Conservation (phyloP, 352 stramenopile species). For the Pythium folliculosum region DNA sequence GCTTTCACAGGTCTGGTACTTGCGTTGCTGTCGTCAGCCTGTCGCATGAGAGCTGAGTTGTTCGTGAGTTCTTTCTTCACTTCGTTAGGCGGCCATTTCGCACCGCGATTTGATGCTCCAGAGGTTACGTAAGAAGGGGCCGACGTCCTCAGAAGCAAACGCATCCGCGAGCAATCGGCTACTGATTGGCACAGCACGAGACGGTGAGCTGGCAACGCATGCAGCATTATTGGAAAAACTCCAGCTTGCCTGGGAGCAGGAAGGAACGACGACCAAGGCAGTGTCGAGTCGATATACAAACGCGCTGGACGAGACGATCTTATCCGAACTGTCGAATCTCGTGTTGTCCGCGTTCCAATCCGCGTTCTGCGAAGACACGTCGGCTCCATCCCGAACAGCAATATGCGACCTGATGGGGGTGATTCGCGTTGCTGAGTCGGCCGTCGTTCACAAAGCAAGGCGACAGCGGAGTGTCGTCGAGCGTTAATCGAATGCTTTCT, state of each 20-base stretch:
- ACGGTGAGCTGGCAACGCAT: neutral
- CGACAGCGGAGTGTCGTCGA: constrained; percentile 23
- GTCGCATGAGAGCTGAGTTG: neutral
- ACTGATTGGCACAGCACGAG: neutral
- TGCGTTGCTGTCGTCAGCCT: neutral
- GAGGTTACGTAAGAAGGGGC: constrained; percentile 37
- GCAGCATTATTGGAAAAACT: constrained; percentile 5
- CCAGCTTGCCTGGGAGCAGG: constrained; percentile 9
- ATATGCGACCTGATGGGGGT: constrained; percentile 21
- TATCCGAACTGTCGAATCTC: constrained; percentile 58
- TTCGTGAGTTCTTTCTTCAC: neutral
- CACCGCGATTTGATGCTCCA: constrained; percentile 51
- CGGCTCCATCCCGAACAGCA: neutral
- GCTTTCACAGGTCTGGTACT: constrained; percentile 36
- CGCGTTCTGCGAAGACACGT: constrained; percentile 42
- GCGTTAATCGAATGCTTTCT: constrained; percentile 2
- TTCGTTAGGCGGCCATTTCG: constrained; percentile 26
- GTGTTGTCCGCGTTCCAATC: constrained; percentile 56
- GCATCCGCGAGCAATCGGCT: constrained; percentile 13
- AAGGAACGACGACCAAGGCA: neutral
- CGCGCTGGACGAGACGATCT: constrained; percentile 41
- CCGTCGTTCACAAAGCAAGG: constrained; percentile 19
- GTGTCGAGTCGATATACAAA: constrained; percentile 29
- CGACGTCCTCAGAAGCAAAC: constrained; percentile 10
- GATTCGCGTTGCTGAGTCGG: constrained; percentile 27